Evolutionary conservation across 768 basidiomycete species (phyloP).

Genomic region (Hericium rajendrae): DNA sequence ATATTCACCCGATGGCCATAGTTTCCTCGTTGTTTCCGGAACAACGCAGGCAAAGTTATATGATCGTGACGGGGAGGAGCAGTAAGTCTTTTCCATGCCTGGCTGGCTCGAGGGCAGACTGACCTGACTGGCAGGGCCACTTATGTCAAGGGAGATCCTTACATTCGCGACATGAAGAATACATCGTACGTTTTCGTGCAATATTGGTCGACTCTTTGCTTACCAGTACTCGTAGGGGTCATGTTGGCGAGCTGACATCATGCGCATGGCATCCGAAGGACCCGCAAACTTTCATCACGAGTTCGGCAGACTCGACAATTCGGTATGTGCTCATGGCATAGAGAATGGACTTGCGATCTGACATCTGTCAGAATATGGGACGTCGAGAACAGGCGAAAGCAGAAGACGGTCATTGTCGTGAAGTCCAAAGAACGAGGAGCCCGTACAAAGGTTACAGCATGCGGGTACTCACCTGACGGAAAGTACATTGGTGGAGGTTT

Average conservation of each 20-base stretch:
- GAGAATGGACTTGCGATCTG: neutral
- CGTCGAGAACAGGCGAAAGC: conserved; percentile 83
- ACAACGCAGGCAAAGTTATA: conserved; percentile 83
- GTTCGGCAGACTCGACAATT: conserved; percentile 93
- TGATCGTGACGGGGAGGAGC: conserved; percentile 86
- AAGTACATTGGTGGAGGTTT: conserved; percentile 80
- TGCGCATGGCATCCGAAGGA: conserved; percentile 93
- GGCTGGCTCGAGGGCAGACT: conserved; percentile 27
- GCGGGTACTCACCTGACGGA: conserved; percentile 87
- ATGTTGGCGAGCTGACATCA: conserved; percentile 85
- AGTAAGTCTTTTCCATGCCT: conserved; percentile 42
- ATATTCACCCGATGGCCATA: conserved; percentile 80
- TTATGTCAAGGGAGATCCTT: conserved; percentile 91
- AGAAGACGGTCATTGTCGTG: conserved; percentile 92
- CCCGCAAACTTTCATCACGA: conserved; percentile 75
- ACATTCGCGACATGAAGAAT: conserved; percentile 97
- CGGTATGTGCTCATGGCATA: conserved; percentile 39
- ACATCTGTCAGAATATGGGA: conserved; percentile 78
- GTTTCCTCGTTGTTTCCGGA: conserved; percentile 82
- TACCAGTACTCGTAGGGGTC: conserved; percentile 51
- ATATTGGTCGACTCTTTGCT: conserved; percentile 2
- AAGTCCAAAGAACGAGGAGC: conserved; percentile 94
- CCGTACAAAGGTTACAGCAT: conserved; percentile 82
- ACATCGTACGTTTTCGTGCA: conserved; percentile 60
- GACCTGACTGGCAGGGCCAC: conserved; percentile 56